Percentiles rank a stretch among this genome's conserved stretches.
These are phyloP conservation scores for Populus pruinosa DNA, from an alignment of 345 rosid genomes.

Conservation along the genomic window DNA sequence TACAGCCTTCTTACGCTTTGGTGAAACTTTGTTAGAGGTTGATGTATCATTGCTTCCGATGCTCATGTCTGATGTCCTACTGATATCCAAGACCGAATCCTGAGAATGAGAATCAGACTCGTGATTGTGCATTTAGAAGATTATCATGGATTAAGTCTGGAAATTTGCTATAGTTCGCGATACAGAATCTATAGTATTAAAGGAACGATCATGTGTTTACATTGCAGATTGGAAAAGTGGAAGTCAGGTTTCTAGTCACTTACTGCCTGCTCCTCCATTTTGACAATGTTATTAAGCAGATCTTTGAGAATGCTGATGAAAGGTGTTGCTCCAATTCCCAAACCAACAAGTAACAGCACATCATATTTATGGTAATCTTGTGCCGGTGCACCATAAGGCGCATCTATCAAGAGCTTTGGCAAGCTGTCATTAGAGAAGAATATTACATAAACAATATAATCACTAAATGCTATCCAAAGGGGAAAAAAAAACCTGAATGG, in stretches of 20 bases:
- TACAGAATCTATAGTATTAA: neutral
- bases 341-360: slow-evolving; percentile 85
- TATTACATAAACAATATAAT: neutral
- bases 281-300: slow-evolving; percentile 81
- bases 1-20: slow-evolving; percentile 51
- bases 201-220: neutral
- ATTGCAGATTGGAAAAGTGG: neutral
- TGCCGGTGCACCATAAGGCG: slow-evolving; percentile 98
- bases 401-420: slow-evolving; percentile 94
- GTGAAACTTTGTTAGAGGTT: slow-evolving; percentile 37
- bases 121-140: neutral
- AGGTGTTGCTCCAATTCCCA: slow-evolving; percentile 98
- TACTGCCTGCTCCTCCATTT: slow-evolving; percentile 90
- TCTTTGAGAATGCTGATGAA: slow-evolving; percentile 96
- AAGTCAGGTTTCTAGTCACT: slow-evolving; percentile 22
- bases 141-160: neutral
- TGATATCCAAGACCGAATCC: slow-evolving; percentile 64
- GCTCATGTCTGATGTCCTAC: slow-evolving; percentile 68
- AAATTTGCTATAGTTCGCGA: neutral
- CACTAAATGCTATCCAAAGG: neutral
- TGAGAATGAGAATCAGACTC: slow-evolving; percentile 24
- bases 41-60: slow-evolving; percentile 48
- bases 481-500: neutral
- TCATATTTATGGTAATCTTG: slow-evolving; percentile 89
- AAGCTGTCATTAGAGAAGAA: slow-evolving; percentile 44